Base-by-base conservation (phyloP, 371 early-diverging fungal genomes). In the Enterocytospora artemiae region DNA sequence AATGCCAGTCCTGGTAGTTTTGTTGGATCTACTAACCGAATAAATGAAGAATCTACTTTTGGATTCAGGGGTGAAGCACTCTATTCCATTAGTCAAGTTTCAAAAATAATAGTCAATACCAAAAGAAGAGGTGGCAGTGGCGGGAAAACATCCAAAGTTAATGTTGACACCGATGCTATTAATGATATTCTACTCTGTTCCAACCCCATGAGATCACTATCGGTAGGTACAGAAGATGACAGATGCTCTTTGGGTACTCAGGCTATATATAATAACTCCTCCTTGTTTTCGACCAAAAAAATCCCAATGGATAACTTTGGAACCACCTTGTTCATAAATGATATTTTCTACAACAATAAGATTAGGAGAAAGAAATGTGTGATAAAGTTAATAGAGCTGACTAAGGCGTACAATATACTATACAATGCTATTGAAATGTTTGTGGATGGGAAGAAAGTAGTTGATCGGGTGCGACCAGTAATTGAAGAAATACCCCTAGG, bases 41-140 rank as follows among this genome's bases (percentile, higher is more conserved):
- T n/a, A n/a, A n/a, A n/a, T n/a, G n/a, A n/a, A n/a, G n/a, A n/a
- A n/a, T n/a, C n/a, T n/a, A n/a, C n/a, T n/a, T 90, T 85, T 81
- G 98, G 98, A 0, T 97, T 95, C 74, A 83, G 98, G 46, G 98
- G 98, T 14, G 97, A 96, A 73, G 97, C 96, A 0, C 77, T 96
- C 43, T 89, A 95, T 1, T 91, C 92, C 75, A 91, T 97, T 52
- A 88, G 87, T 30, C 87, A 88, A 59, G 85, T 91, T 2, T 86
- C 90, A 0, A 87, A 89, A 70, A 82, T 97, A 24, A 85, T 85
- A 9, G 87, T 97, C 61, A 85, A 46, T 36, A 74, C 68, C 14
- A 55, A 66, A 18, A 64, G 57, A 37, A 36, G 22, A 14, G 53
- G 41, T 18, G 34, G 2, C n/a, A 61, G 50, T 5, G 20, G 49